These are phyloP conservation scores for Solidago caesia DNA, from an alignment of 129 eudicot genomes.

Conservation along the genomic window DNA sequence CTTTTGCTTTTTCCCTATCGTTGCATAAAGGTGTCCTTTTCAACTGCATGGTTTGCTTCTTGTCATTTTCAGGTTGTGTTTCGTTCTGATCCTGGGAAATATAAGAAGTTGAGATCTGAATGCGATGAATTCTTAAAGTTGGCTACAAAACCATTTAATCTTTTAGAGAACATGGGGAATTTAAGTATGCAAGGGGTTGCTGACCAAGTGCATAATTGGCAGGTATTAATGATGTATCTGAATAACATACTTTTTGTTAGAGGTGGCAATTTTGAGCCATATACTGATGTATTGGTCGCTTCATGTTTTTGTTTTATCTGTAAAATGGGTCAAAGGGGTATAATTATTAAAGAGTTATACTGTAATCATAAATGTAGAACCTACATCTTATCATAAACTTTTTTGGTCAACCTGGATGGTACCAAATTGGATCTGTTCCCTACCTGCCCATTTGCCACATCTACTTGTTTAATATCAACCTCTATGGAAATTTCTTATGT, in stretches of 20 bases:
- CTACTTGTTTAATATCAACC: neutral
- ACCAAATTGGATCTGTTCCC: neutral
- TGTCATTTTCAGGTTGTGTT: constrained; percentile 53
- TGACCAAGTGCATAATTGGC: constrained; percentile 64
- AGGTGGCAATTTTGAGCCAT: neutral
- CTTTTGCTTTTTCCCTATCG: neutral
- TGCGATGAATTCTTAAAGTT: constrained; percentile 56
- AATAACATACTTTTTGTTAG: constrained; percentile 7
- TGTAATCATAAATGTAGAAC: no score
- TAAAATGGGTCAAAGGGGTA: neutral
- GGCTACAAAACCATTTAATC: constrained; percentile 35
- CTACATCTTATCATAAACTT: no score
- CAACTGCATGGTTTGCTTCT: constrained; percentile 12
- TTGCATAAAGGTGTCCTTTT: neutral
- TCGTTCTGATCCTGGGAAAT: constrained; percentile 63
- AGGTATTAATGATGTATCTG: constrained; percentile 39
- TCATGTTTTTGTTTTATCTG: neutral
- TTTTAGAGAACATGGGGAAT: constrained; percentile 30
- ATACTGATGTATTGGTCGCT: neutral
- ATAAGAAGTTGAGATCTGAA: constrained; percentile 54
- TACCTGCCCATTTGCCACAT: neutral
- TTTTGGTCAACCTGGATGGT: no score
- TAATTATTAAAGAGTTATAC: neutral
- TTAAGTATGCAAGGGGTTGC: constrained; percentile 34
- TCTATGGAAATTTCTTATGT: neutral